These are phyloP conservation scores for Boletus rubroflammeus DNA, from an alignment of 768 basidiomycete species.

Conservation along the genomic window DNA sequence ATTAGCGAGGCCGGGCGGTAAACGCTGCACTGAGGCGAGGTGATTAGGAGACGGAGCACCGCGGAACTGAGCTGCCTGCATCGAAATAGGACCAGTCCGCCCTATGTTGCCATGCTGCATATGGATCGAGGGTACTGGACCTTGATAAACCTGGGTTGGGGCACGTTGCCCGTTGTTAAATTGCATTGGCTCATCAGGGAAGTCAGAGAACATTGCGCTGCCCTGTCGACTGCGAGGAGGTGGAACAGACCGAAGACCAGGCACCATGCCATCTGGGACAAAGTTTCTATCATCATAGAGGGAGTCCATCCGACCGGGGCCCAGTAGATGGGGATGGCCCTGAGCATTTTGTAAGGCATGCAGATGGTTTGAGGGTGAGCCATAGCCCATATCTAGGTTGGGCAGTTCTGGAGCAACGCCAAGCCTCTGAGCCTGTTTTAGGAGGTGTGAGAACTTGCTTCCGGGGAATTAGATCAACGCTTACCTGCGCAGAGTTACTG, in stretches of 20 bases:
- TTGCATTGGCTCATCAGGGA: conserved; percentile 59
- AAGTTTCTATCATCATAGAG: conserved; percentile 78
- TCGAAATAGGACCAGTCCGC: conserved; percentile 50
- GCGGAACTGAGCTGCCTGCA: conserved; percentile 64
- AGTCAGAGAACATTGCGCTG: conserved; percentile 51
- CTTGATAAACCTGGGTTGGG: conserved; percentile 55
- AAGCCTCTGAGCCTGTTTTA: conserved; percentile 28
- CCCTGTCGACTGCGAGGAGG: conserved; percentile 60
- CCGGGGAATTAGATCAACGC: conserved; percentile 15
- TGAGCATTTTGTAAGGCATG: conserved; percentile 43
- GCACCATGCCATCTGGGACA: conserved; percentile 82
- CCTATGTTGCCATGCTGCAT: conserved; percentile 47
- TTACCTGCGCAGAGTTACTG: conserved; percentile 70
- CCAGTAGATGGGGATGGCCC: conserved; percentile 37
- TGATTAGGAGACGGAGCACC: conserved; percentile 65
- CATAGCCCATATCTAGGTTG: conserved; percentile 25
- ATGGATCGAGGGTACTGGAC: conserved; percentile 46
- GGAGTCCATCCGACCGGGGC: conserved; percentile 54
- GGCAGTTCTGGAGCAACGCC: conserved; percentile 23
- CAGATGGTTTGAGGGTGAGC: conserved; percentile 25
- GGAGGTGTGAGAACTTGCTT: conserved; percentile 6
- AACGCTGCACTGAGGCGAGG: conserved; percentile 50
- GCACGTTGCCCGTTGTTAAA: conserved; percentile 58
- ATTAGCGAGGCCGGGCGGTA: conserved; percentile 80
- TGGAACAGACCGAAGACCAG: conserved; percentile 68